Evolutionary conservation across 2,329 filamentous ascomycete species (phyloP), one percentile per base, ranked within the genome.

Genomic region (Beauveria varroae): DNA sequence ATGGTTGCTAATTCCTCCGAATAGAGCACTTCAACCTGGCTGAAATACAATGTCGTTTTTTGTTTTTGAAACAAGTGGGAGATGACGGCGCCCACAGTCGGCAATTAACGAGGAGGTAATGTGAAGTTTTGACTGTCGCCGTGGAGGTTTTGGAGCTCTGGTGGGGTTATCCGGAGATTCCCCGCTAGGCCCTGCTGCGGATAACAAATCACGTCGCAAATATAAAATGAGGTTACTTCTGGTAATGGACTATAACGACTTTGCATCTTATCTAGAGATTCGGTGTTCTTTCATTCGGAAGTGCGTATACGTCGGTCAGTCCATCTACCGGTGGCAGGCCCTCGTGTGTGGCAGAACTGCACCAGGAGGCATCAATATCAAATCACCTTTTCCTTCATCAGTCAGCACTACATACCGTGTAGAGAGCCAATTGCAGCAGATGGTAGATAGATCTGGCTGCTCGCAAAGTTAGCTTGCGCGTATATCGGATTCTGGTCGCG

Each of bases 141-240:
- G 70, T 73, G 70, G 71, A 65, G 30, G 66, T 63, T 56, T 71
- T 55, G 64, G 61, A 60, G 55, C 47, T 43, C 16, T 57, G 30
- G 43, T 60, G 65, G 57, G 57, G 49, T 44, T 46, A 60, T 5
- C 57, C 57, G 57, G 49, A 54, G 57, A 53, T 60, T 60, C 57
- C 57, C 57, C 57, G 57, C 50, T 12, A 40, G 12, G n/a, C 10
- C 50, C 34, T 37, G 34, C 14, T 37, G 34, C 34, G 34, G 14
- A 16, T 37, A 37, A 16, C 1, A 10, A 9, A 30, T 34, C 5
- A 18, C 22, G 26, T 34, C 2, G 49, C 8, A 14, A 51, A n/a
- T 28, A 9, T 16, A 26, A 16, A 18, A 47, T 18, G 5, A 8
- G 3, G 8, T 47, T 8, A 26, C 22, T 47, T 47, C 14, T 7